These are phyloP conservation scores for Hypoxylon trugodes DNA, from an alignment of 495 filamentous ascomycete genomes.

Conservation along the genomic window DNA sequence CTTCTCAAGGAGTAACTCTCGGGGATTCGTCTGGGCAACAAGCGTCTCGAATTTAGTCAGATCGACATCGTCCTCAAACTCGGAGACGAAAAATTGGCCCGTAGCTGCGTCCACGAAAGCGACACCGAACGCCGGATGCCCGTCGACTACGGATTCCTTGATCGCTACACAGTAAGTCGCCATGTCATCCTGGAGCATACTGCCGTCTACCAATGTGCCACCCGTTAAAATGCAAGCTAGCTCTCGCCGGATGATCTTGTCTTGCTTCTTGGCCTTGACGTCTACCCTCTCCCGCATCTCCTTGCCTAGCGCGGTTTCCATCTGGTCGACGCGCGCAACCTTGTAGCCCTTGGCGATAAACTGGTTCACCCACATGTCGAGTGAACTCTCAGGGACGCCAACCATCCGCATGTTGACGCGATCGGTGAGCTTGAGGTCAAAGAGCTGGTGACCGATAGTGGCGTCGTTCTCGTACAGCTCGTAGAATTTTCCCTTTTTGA, in stretches of 20 bases:
- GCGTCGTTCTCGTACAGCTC: constrained; percentile 99
- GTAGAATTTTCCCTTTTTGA: constrained; percentile 99
- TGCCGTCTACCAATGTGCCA: constrained; percentile 92
- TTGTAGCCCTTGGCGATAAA: constrained; percentile 96
- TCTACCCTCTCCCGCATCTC: constrained; percentile 94
- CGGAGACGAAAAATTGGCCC: constrained; percentile 90
- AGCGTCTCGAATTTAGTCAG: constrained; percentile 98
- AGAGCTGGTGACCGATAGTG: constrained; percentile 94
- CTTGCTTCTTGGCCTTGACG: constrained; percentile 66
- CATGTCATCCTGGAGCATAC: constrained; percentile 98
- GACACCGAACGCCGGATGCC: constrained; percentile 85
- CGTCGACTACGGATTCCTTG: constrained; percentile 83
- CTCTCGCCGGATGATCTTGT: constrained; percentile 93
- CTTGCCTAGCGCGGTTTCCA: constrained; percentile 93
- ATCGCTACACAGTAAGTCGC: constrained; percentile 96
- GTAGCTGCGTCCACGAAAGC: constrained; percentile 96
- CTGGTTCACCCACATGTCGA: constrained; percentile 93
- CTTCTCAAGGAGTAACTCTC: constrained; percentile 92
- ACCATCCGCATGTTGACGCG: constrained; percentile 99
- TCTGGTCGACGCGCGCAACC: constrained; percentile 95
- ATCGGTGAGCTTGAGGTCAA: constrained; percentile 97
- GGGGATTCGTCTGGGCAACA: constrained; percentile 89
- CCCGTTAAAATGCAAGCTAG: constrained; percentile 88
- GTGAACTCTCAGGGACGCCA: constrained; percentile 87
- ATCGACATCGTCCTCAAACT: constrained; percentile 91